Evolutionary conservation across 495 filamentous ascomycete genomes (phyloP).

Genomic region (Melanomma pulvis-pyrius): DNA sequence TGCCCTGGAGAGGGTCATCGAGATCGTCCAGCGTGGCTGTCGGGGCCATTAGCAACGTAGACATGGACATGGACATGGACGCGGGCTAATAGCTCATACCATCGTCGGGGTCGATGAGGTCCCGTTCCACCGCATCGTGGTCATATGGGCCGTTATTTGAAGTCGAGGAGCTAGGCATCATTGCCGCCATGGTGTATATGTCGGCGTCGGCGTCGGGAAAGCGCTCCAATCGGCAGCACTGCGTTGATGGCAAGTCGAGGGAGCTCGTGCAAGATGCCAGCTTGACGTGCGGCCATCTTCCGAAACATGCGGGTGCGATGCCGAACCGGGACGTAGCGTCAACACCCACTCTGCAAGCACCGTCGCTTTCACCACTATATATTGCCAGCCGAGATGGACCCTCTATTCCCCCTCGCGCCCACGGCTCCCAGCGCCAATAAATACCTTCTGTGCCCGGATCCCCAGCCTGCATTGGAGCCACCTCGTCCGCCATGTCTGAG

Average conservation of each 20-base stretch:
- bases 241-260: background rate
- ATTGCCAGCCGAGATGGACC: constrained; percentile 2
- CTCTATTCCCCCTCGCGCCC: background rate
- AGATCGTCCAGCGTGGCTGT: constrained; percentile 82
- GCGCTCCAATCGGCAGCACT: constrained; percentile 21
- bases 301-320: constrained; percentile 1
- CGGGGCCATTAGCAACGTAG: constrained; percentile 7
- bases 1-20: constrained; percentile 78
- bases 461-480: background rate
- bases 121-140: constrained; percentile 76
- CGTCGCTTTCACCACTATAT: constrained; percentile 1
- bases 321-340: background rate
- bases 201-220: background rate
- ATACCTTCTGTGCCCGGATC: background rate
- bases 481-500: constrained; percentile 55
- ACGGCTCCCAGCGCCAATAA: background rate
- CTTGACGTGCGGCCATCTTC: background rate
- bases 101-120: constrained; percentile 95
- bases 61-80: constrained; percentile 4
- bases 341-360: background rate
- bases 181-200: constrained; percentile 36
- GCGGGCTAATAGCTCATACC: constrained; percentile 55
- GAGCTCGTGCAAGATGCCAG: background rate
- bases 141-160: constrained; percentile 60
- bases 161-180: constrained; percentile 42